Evolutionary conservation across 1,284 basidiomycete genomes (phyloP), one percentile per base, ranked within the genome.

Genomic region (Heterobasidion irregulare): DNA sequence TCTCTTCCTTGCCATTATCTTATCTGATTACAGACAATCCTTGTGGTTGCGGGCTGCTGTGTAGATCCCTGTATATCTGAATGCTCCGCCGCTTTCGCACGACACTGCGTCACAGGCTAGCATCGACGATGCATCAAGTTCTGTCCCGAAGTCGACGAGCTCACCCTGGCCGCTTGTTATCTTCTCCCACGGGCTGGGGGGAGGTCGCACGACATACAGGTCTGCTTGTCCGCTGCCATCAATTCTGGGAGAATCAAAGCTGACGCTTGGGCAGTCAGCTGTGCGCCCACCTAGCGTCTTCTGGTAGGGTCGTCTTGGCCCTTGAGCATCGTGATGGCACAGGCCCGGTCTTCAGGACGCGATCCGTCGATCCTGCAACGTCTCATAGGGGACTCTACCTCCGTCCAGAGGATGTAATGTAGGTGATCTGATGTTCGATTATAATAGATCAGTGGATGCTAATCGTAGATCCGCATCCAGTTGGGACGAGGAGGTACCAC

Each of bases 181-280:
- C 48, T 92, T 92, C 69, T 89, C 86, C 15, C 90, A 92, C 70
- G 90, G 91, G 16, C 75, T 93, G 10, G 84, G 81, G n/a, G 90
- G 89, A 0, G 82, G 79, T 45, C 72, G 82, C 19, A 87, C 81
- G 1, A 79, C 82, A 1, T 92, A 92, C 65, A 86, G 81, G 83
- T 82, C 57, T 48, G 43, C n/a, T 51, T 32, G 19, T 48, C 50
- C 32, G 18, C 45, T 45, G 41, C 26, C n/a, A 45, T 50, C 59
- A 26, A 13, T 41, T 5, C 26, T 26, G 26, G 26, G 6, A 26
- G 26, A 26, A 26, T 6, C 26, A 5, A 26, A 26, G 26, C 26
- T 26, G 26, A 26, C 26, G 26, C 26, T 26, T 26, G 26, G 26
- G 26, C 26, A 87, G 87, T 58, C 85, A 90, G 68, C 69, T 84